Evolutionary conservation across 2,329 filamentous ascomycete species (phyloP), one percentile per base, ranked within the genome.

Genomic region (Rhynchosporium graminicola): DNA sequence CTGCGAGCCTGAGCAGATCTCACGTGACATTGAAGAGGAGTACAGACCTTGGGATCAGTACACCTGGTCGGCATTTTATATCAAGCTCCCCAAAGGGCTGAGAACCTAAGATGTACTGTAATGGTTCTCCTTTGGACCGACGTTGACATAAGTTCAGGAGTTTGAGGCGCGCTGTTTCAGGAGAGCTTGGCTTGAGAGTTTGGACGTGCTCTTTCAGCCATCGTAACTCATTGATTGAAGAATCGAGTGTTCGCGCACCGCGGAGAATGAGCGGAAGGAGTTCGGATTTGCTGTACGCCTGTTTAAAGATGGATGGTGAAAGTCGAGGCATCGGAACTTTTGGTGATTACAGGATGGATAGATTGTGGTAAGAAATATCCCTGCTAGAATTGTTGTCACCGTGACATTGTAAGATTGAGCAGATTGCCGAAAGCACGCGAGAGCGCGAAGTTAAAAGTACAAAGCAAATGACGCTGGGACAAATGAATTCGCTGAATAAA

Each of bases 51-150:
- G 95, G 95, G 67, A 98, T 96, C 61, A 99, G 79, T 4, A 98
- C 93, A 2, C 91, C 91, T 10, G 80, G 83, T 33, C 79, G 80
- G 72, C 93, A 97, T 60, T 82, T 77, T 51, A 99, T 89, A 47
- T 97, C 89, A 15, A 98, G 77, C 4, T 85, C 78, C 0, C 93
- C 94, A 76, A 99, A 98, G 1, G 89, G 95, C 74, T 97, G 92
- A 4, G 87, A 87, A 3, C 92, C 92, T 1, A 99, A 79, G 28
- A 98, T 82, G 73, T 98, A 98, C 75, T 98, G 95, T 40, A 99
- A 77, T 1, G 95, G 95, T 62, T 87, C 83, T 0, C 92, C 92
- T 8, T 74, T 76, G 8, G 82, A 79, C 40, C 86, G 78, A 55
- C 78, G 75, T 3, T 74, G 74, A 65, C 83, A 85, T 6, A 87